These are phyloP conservation scores for Candida dubliniensis DNA, from an alignment of 1,139 yeast species.

Conservation along the genomic window DNA sequence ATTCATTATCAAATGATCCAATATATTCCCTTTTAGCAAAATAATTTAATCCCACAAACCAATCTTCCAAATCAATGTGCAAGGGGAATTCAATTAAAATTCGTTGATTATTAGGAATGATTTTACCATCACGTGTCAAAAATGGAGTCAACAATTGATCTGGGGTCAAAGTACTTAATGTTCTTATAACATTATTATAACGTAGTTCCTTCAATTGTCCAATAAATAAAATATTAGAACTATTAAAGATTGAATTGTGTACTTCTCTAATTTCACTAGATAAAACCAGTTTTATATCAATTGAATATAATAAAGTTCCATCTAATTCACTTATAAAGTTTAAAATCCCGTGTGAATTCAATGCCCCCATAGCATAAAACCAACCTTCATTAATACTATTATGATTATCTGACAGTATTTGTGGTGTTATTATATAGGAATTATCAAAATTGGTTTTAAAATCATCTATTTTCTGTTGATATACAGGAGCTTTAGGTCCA, in stretches of 20 bases:
- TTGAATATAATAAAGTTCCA: constrained; percentile 62
- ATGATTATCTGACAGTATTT: constrained; percentile 7
- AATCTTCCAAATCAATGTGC: constrained; percentile 75
- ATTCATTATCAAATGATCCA: constrained; percentile 29
- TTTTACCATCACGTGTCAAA: constrained; percentile 36
- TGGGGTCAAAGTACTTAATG: constrained; percentile 26
- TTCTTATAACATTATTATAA: constrained; percentile 38
- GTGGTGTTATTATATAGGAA: constrained; percentile 5
- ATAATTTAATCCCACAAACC: constrained; percentile 74
- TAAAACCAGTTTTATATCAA: constrained; percentile 56
- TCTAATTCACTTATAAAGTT: constrained; percentile 65
- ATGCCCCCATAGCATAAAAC: constrained; percentile 75
- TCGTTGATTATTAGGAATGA: constrained; percentile 36
- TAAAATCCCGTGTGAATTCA: constrained; percentile 65
- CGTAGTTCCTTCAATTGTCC: constrained; percentile 60
- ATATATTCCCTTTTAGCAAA: constrained; percentile 64
- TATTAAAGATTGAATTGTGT: constrained; percentile 67
- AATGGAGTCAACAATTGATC: constrained; percentile 26
- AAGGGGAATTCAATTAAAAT: constrained; percentile 64
- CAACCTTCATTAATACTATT: constrained; percentile 53
- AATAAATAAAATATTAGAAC: constrained; percentile 56
- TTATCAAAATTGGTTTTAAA: constrained; percentile 6
- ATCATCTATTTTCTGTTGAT: constrained; percentile 26
- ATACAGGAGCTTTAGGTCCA: constrained; percentile 51
- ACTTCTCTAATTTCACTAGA: constrained; percentile 69